Evolutionary conservation across 306 rosid species (phyloP).

Genomic region (Hylodesmum podocarpum): DNA sequence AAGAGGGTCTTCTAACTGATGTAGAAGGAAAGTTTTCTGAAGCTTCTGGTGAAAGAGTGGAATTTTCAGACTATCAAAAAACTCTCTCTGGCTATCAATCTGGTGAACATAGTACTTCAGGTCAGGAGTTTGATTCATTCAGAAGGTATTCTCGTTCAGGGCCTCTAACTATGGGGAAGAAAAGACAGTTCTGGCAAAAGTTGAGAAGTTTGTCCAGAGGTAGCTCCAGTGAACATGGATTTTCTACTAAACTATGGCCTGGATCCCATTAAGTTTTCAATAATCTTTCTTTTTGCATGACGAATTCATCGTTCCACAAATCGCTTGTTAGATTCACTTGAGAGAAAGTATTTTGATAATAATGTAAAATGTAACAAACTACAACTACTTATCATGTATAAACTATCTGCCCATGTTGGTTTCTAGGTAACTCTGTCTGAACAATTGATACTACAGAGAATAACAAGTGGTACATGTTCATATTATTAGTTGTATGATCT

Average conservation of each 20-base stretch:
- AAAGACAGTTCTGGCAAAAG: constrained; percentile 69
- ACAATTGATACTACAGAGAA: background rate
- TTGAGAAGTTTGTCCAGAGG: constrained; percentile 67
- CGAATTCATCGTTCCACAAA: background rate
- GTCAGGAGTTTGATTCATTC: constrained; percentile 57
- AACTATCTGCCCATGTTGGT: background rate
- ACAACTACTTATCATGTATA: background rate
- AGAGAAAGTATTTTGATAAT: background rate
- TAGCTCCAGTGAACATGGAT: constrained; percentile 77
- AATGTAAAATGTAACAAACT: background rate
- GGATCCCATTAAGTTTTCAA: constrained; percentile 44
- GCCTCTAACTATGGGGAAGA: constrained; percentile 55
- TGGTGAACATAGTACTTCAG: constrained; percentile 45
- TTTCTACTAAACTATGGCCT: constrained; percentile 52
- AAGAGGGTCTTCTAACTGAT: constrained; percentile 40
- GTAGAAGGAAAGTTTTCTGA: constrained; percentile 31
- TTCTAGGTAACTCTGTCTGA: background rate
- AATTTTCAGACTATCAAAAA: constrained; percentile 19
- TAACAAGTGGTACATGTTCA: background rate
- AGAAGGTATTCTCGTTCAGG: constrained; percentile 74
- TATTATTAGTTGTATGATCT: background rate
- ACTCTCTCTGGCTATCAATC: constrained; percentile 35
- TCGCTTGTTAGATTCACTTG: background rate
- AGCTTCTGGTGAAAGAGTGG: constrained; percentile 26
- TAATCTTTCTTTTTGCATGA: background rate